Percentiles rank a stretch among this genome's conserved stretches.
phyloP scores from a whole-genome alignment of 2,329 filamentous ascomycete species.

The Lasiodiplodia sp. region DNA sequence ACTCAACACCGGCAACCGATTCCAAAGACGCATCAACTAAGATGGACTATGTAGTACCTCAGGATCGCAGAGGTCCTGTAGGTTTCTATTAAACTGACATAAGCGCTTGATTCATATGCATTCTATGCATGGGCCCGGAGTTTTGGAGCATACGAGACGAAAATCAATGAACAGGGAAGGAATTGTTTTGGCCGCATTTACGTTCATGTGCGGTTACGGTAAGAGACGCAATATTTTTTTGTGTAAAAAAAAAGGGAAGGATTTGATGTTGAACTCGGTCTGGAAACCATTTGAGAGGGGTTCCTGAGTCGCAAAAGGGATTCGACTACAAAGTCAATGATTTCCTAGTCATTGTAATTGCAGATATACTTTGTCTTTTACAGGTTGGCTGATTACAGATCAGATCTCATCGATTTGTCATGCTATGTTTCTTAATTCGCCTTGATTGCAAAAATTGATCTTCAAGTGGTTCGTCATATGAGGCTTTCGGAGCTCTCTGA shows the following conservation, averaged over 20 bases:
- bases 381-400: neutral
- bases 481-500: too few species aligned
- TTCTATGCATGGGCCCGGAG: neutral
- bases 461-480: too few species aligned
- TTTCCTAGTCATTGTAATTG: neutral
- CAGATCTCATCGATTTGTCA: too few species aligned
- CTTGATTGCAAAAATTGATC: too few species aligned
- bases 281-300: neutral
- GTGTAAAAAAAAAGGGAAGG: too few species aligned
- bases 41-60: conserved; percentile 7
- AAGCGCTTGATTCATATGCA: neutral
- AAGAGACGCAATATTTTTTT: too few species aligned
- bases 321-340: neutral
- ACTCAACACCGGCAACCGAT: neutral
- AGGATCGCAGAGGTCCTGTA: neutral
- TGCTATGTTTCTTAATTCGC: neutral
- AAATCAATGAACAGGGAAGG: neutral
- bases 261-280: neutral
- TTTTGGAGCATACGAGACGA: neutral
- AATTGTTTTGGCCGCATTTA: neutral
- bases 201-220: too few species aligned
- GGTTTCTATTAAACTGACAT: conserved; percentile 1
- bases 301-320: neutral
- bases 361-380: neutral
- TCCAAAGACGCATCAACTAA: conserved; percentile 1